Conservation (phyloP, 768 basidiomycete genomes). For the Asterophora parasitica region DNA sequence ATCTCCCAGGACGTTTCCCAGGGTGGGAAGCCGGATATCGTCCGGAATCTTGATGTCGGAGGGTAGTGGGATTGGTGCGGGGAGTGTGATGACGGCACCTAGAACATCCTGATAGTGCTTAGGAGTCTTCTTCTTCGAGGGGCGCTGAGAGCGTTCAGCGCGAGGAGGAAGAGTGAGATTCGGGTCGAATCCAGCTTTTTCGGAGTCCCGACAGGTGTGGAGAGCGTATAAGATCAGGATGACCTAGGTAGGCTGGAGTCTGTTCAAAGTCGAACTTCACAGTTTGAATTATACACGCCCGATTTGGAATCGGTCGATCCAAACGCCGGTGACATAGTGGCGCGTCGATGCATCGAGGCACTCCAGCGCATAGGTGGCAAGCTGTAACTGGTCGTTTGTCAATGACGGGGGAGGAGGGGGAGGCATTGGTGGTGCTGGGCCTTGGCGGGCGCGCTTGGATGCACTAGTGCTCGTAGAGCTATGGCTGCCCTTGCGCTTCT, state of each 20-base stretch:
- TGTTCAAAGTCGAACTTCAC: slow-evolving; percentile 17
- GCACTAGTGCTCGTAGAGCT: too few relatives aligned
- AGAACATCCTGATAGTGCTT: slow-evolving; percentile 3
- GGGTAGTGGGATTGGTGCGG: background rate
- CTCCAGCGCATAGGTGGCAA: background rate
- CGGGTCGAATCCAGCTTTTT: slow-evolving; percentile 12
- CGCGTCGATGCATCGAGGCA: slow-evolving; percentile 14
- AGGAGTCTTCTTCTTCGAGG: background rate
- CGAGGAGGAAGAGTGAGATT: background rate
- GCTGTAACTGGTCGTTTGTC: too few relatives aligned
- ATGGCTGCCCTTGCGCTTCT: too few relatives aligned
- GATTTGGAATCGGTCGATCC: slow-evolving; percentile 16
- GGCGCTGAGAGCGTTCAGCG: background rate
- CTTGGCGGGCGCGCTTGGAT: too few relatives aligned
- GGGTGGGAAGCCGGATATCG: too few relatives aligned
- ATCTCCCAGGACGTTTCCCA: too few relatives aligned
- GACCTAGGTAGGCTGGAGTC: slow-evolving; percentile 13
- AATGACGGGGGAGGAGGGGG: too few relatives aligned
- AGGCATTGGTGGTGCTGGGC: too few relatives aligned
- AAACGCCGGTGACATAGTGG: slow-evolving; percentile 18
- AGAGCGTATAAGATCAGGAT: slow-evolving; percentile 17
- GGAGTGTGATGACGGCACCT: background rate
- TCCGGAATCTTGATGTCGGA: too few relatives aligned
- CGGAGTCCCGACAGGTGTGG: slow-evolving; percentile 2
- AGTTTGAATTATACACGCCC: slow-evolving; percentile 15